These are phyloP conservation scores for Trichoderma erinaceum DNA, from an alignment of 495 filamentous ascomycete species.

Conservation along the genomic window DNA sequence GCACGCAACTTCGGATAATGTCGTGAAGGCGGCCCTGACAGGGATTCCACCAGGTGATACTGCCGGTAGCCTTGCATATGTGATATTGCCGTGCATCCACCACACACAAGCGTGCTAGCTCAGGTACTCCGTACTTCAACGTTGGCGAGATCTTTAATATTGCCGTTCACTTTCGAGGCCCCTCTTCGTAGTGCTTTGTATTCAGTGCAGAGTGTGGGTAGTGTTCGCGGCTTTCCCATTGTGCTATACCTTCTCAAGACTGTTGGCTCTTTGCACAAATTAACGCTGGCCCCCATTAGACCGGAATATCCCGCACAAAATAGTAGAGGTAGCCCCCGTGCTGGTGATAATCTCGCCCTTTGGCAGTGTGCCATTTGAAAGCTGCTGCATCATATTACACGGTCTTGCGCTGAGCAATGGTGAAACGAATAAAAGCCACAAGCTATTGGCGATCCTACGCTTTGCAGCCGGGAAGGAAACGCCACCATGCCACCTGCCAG, in stretches of 20 bases:
- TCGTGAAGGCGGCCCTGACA: constrained; percentile 3
- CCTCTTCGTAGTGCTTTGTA: neutral
- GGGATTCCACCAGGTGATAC: neutral
- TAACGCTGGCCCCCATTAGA: neutral
- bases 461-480: constrained; percentile 10
- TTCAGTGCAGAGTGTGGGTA: neutral
- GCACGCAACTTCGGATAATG: constrained; percentile 9
- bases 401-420: neutral
- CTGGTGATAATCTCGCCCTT: neutral
- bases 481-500: constrained; percentile 4
- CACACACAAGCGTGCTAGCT: neutral
- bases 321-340: neutral
- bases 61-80: constrained; percentile 8
- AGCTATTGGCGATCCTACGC: neutral
- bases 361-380: neutral
- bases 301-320: neutral
- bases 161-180: neutral
- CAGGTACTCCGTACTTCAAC: neutral
- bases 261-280: constrained; percentile 6
- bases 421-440: neutral
- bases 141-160: neutral
- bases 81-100: constrained; percentile 14
- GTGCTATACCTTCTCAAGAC: neutral
- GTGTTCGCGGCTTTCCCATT: neutral
- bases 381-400: neutral